These are phyloP conservation scores for Solanum sejunctum DNA, from an alignment of 257 asterid genomes.

Conservation along the genomic window DNA sequence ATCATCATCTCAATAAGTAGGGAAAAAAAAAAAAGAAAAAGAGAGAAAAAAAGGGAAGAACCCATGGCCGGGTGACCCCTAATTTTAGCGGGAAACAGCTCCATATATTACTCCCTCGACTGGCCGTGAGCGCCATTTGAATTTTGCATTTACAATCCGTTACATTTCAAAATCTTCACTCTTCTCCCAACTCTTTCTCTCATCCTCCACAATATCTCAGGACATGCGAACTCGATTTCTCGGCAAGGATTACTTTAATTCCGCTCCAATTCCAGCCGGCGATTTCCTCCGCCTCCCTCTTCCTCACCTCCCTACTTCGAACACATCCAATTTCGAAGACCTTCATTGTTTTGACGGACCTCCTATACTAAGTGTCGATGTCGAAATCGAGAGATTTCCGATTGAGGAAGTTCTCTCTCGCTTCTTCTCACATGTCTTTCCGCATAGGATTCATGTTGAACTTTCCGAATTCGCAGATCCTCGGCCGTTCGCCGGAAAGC, in stretches of 20 bases:
- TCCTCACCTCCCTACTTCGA: slow-evolving; percentile 10
- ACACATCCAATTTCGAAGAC: not conserved
- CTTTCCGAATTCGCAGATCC: slow-evolving; percentile 5
- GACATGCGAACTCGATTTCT: slow-evolving; percentile 90
- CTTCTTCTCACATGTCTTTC: slow-evolving; percentile 64
- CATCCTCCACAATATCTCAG: not conserved
- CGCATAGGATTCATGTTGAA: slow-evolving; percentile 29
- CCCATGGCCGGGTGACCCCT: not conserved
- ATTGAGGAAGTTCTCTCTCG: slow-evolving; percentile 57
- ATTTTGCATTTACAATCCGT: not conserved
- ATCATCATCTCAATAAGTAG: no score
- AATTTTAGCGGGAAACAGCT: not conserved
- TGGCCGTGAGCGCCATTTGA: not conserved
- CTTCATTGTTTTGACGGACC: slow-evolving; percentile 25
- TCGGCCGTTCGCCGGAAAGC: not conserved
- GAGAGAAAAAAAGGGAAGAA: not conserved
- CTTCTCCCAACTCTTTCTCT: not conserved
- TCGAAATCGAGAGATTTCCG: slow-evolving; percentile 38
- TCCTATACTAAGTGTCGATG: slow-evolving; percentile 21
- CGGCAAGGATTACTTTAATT: slow-evolving; percentile 24
- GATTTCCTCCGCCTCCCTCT: slow-evolving; percentile 50
- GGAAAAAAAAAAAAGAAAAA: not conserved
- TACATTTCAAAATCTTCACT: not conserved
- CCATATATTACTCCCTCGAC: not conserved
- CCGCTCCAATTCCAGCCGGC: slow-evolving; percentile 16